phyloP scores from a whole-genome alignment of 805 yeast genomes.

The Soucietia sequanensis region DNA sequence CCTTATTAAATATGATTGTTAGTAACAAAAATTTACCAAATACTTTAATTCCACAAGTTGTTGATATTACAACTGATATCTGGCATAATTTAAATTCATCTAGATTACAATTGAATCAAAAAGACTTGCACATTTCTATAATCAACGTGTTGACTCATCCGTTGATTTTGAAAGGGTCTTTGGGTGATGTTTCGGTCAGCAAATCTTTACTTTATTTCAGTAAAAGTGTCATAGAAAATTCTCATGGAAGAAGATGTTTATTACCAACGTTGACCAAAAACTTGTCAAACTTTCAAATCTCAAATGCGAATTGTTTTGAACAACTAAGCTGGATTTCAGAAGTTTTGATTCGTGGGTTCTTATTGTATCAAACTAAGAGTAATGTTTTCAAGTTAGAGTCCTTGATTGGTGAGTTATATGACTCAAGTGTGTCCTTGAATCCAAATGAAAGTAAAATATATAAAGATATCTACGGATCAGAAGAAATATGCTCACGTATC shows the following conservation, averaged over 20 bases:
- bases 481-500: slow-evolving; percentile 55
- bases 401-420: slow-evolving; percentile 53
- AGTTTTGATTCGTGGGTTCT: slow-evolving; percentile 45
- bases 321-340: slow-evolving; percentile 49
- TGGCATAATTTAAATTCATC: slow-evolving; percentile 62
- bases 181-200: slow-evolving; percentile 22
- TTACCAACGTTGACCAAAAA: slow-evolving; percentile 56
- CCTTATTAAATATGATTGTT: slow-evolving; percentile 15
- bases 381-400: slow-evolving; percentile 61
- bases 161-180: slow-evolving; percentile 37
- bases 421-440: slow-evolving; percentile 34
- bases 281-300: slow-evolving; percentile 45
- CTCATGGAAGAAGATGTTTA: slow-evolving; percentile 65
- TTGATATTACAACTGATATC: slow-evolving; percentile 37
- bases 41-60: slow-evolving; percentile 14
- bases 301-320: slow-evolving; percentile 33
- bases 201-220: slow-evolving; percentile 34
- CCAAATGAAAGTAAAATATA: slow-evolving; percentile 37
- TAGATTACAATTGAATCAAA: slow-evolving; percentile 64
- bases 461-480: slow-evolving; percentile 49
- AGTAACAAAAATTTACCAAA: slow-evolving; percentile 4
- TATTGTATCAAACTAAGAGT: slow-evolving; percentile 52
- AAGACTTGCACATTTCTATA: slow-evolving; percentile 56
- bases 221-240: slow-evolving; percentile 42
- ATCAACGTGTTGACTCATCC: slow-evolving; percentile 51